These are phyloP conservation scores for Hysterium pulicare DNA, from an alignment of 2,329 filamentous ascomycete genomes.

Conservation along the genomic window DNA sequence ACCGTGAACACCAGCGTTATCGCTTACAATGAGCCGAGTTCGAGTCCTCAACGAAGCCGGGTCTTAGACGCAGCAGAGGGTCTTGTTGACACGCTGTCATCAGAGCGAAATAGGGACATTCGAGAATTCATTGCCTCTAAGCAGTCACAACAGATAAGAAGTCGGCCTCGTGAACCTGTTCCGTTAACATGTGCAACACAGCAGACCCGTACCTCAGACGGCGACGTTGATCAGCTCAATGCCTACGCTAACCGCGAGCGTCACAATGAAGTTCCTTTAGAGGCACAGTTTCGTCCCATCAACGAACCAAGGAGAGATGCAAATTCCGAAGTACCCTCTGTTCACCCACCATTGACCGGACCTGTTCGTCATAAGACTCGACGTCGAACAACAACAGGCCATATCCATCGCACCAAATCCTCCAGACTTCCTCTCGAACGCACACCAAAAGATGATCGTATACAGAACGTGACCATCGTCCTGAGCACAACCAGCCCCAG, in stretches of 20 bases:
- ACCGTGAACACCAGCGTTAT: neutral
- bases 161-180: too few relatives aligned
- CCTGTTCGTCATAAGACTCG: too few relatives aligned
- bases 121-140: conserved; percentile 21
- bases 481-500: conserved; percentile 1
- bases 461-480: conserved; percentile 19
- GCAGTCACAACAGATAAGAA: neutral
- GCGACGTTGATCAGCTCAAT: too few relatives aligned
- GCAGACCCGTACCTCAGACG: too few relatives aligned
- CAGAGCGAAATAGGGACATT: conserved; percentile 27
- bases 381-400: conserved; percentile 15
- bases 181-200: too few relatives aligned
- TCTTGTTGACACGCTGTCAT: conserved; percentile 14
- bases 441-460: conserved; percentile 23
- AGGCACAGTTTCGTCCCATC: too few relatives aligned
- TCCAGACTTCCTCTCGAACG: conserved; percentile 39
- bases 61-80: conserved; percentile 2
- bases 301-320: too few relatives aligned
- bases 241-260: too few relatives aligned
- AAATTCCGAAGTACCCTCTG: too few relatives aligned
- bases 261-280: too few relatives aligned
- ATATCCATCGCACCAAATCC: conserved; percentile 30
- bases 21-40: conserved; percentile 1
- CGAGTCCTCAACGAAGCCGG: neutral
- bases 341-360: too few relatives aligned